Conservation (phyloP, 305 asterid genomes). For the Striga hermonthica region DNA sequence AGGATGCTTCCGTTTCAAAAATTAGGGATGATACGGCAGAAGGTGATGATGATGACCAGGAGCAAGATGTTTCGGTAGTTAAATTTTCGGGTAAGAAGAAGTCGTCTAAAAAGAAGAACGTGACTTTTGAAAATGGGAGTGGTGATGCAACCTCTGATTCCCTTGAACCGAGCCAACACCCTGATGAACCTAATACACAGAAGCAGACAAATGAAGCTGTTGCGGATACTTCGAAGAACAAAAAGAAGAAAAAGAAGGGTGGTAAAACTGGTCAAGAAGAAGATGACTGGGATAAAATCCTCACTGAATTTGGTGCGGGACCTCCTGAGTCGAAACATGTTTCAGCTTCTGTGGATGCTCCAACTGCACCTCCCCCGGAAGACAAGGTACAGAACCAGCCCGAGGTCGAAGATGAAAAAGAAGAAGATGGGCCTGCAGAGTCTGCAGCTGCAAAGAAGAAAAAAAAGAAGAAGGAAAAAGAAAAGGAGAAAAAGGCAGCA, state of each 20-base stretch:
- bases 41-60: slow-evolving; percentile 50
- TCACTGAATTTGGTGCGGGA: slow-evolving; percentile 76
- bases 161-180: slow-evolving; percentile 37
- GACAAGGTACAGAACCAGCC: slow-evolving; percentile 53
- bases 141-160: slow-evolving; percentile 35
- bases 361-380: slow-evolving; percentile 41
- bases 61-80: slow-evolving; percentile 45
- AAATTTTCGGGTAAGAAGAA: slow-evolving; percentile 87
- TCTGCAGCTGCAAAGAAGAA: slow-evolving; percentile 86
- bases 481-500: slow-evolving; percentile 72
- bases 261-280: slow-evolving; percentile 65
- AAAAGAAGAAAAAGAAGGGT: slow-evolving; percentile 60
- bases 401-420: slow-evolving; percentile 58
- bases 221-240: slow-evolving; percentile 56
- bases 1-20: slow-evolving; percentile 42
- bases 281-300: slow-evolving; percentile 71
- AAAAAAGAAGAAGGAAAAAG: slow-evolving; percentile 91
- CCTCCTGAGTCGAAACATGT: slow-evolving; percentile 42
- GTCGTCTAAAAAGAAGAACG: slow-evolving; percentile 65
- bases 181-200: slow-evolving; percentile 40
- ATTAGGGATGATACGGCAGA: slow-evolving; percentile 37
- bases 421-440: slow-evolving; percentile 61
- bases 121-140: slow-evolving; percentile 35
- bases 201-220: slow-evolving; percentile 45
- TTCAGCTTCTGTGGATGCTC: slow-evolving; percentile 37